A percentile compares a stretch with the other conserved stretches of the same genome.
These are phyloP conservation scores for Xylaria venustula DNA, from an alignment of 495 filamentous ascomycete species.

Conservation along the genomic window DNA sequence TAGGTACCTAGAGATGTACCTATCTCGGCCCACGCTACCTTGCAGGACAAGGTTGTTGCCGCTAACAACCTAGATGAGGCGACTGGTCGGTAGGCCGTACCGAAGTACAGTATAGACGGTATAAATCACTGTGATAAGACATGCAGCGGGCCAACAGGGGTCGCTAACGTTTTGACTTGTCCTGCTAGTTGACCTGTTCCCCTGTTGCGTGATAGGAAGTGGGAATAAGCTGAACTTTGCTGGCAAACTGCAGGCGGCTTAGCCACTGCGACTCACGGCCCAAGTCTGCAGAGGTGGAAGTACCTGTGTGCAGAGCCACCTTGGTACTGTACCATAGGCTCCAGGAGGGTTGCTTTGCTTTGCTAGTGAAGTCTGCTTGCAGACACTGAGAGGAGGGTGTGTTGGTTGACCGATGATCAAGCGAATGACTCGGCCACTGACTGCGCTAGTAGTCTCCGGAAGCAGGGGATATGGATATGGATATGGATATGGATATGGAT, in stretches of 20 bases:
- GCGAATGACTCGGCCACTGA: constrained; percentile 30
- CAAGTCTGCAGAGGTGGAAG: background rate
- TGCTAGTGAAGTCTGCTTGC: background rate
- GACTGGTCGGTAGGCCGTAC: too few relatives aligned
- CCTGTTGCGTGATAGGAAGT: background rate
- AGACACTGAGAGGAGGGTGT: background rate
- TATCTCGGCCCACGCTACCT: background rate
- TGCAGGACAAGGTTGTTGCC: background rate
- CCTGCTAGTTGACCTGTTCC: background rate
- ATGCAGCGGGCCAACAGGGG: background rate
- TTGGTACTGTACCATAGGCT: background rate
- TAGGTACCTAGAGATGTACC: background rate
- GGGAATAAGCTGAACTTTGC: constrained; percentile 5
- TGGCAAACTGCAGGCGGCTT: background rate
- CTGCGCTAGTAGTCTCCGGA: background rate
- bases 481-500: too few relatives aligned
- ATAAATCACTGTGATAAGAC: too few relatives aligned
- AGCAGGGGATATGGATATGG: background rate
- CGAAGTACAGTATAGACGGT: too few relatives aligned
- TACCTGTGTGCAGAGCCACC: background rate
- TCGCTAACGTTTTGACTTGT: constrained; percentile 3
- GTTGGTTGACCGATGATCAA: constrained; percentile 31
- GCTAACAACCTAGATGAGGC: too few relatives aligned
- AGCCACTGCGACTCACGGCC: background rate
- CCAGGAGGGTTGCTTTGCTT: constrained; percentile 10